phyloP scores from a whole-genome alignment of 2,329 filamentous ascomycete genomes.

The Ceratocystiopsis brevicomis region DNA sequence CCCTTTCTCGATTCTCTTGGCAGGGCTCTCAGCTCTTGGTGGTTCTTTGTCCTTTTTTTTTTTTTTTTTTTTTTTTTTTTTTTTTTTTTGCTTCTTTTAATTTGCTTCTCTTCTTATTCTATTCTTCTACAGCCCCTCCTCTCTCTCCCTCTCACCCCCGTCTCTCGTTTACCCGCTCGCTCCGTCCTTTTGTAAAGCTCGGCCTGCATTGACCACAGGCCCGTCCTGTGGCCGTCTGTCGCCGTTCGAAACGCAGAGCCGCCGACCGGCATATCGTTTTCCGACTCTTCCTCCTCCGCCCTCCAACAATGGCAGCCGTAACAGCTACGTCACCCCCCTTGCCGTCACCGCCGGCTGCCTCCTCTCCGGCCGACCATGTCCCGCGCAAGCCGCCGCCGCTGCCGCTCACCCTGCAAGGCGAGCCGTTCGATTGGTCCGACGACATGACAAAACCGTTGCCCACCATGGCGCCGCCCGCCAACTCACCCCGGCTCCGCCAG shows the following conservation, averaged over 20 bases:
- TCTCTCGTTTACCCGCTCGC: slow-evolving; percentile 6
- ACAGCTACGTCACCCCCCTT: too few relatives aligned
- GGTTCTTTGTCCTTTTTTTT: too few relatives aligned
- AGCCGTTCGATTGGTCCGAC: slow-evolving; percentile 17
- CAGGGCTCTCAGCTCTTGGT: too few relatives aligned
- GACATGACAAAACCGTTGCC: slow-evolving; percentile 9
- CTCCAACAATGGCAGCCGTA: background rate
- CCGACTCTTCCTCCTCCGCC: background rate
- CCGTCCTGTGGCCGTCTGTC: too few relatives aligned
- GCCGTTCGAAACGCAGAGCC: slow-evolving; percentile 6
- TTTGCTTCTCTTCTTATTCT: background rate
- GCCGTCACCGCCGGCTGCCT: background rate
- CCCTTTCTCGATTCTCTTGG: too few relatives aligned
- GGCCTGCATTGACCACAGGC: slow-evolving; percentile 14
- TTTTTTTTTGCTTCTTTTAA: background rate
- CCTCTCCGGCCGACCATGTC: too few relatives aligned
- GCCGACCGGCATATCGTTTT: background rate
- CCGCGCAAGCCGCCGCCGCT: background rate
- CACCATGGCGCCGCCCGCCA: slow-evolving; percentile 8
- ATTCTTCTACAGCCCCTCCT: background rate
- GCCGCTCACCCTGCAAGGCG: slow-evolving; percentile 14
- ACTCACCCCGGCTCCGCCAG: slow-evolving; percentile 28
- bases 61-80: too few relatives aligned
- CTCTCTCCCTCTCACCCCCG: background rate
- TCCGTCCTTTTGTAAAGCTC: slow-evolving; percentile 11